A percentile compares a stretch with the other conserved stretches of the same genome.
Evolutionary conservation across 2,329 filamentous ascomycete genomes (phyloP).

Genomic region (Sporothrix curviconia): DNA sequence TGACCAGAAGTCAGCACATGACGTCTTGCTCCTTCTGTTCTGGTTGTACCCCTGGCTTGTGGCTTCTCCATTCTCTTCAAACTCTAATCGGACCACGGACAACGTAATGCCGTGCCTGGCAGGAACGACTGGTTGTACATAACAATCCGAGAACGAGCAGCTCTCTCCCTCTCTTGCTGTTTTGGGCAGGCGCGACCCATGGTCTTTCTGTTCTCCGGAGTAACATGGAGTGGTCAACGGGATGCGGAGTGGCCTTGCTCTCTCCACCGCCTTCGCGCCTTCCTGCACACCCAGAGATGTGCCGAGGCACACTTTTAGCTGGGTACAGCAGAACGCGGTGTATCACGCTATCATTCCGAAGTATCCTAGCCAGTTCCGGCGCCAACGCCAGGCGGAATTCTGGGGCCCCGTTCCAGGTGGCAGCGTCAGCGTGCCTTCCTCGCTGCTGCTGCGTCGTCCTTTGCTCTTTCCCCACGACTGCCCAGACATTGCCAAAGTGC

Average conservation of each 20-base stretch:
- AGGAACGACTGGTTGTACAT: not conserved
- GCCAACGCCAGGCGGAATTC: not conserved
- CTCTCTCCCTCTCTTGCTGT: not conserved
- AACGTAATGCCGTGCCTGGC: not conserved
- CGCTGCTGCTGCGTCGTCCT: not conserved
- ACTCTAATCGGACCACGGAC: no score
- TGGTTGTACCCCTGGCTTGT: no score
- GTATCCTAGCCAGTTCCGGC: constrained; percentile 4
- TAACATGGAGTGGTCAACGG: no score
- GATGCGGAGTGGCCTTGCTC: no score
- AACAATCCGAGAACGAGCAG: not conserved
- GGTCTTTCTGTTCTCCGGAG: not conserved
- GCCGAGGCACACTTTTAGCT: constrained; percentile 3
- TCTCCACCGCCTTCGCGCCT: constrained; percentile 1
- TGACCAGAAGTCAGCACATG: not conserved
- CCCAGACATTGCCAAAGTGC: constrained; percentile 1
- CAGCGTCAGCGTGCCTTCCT: not conserved
- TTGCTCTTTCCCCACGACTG: constrained; percentile 5
- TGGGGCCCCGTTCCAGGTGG: constrained; percentile 4
- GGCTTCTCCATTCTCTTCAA: not conserved
- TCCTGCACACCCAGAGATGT: not conserved
- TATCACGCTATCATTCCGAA: not conserved
- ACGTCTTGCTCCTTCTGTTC: not conserved
- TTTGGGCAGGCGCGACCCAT: not conserved
- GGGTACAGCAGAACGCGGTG: constrained; percentile 1